These are phyloP conservation scores for Sarocladium kiliense DNA, from an alignment of 2,329 filamentous ascomycete genomes.

Conservation along the genomic window DNA sequence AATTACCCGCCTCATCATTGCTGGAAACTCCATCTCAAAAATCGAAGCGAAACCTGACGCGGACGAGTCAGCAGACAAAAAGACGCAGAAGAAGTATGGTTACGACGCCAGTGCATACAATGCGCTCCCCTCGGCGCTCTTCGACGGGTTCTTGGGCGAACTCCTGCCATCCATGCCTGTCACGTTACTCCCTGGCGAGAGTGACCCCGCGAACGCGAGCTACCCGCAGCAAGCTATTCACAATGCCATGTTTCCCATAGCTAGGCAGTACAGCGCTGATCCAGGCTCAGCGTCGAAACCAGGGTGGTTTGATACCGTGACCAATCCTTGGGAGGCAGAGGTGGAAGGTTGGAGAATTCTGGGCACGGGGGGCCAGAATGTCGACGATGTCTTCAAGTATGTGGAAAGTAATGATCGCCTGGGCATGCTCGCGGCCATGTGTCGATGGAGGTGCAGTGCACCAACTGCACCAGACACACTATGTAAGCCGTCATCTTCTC, in stretches of 20 bases:
- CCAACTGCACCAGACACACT: conserved; percentile 95
- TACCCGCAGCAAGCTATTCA: conserved; percentile 93
- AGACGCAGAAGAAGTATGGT: conserved; percentile 73
- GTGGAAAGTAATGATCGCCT: conserved; percentile 71
- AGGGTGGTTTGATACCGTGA: conserved; percentile 82
- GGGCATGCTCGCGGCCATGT: conserved; percentile 90
- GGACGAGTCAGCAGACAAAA: conserved; percentile 37
- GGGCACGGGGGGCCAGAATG: conserved; percentile 84
- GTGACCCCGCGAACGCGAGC: conserved; percentile 83
- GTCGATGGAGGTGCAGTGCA: conserved; percentile 84
- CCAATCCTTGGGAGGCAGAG: conserved; percentile 90
- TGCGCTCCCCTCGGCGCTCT: conserved; percentile 71
- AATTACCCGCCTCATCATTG: conserved; percentile 84
- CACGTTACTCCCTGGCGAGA: conserved; percentile 77
- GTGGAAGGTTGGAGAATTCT: conserved; percentile 85
- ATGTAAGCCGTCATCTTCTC: conserved; percentile 52
- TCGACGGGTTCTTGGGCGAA: conserved; percentile 77
- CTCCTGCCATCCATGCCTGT: conserved; percentile 83
- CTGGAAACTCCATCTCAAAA: conserved; percentile 85
- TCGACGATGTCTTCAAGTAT: conserved; percentile 92
- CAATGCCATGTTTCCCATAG: conserved; percentile 78
- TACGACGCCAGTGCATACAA: conserved; percentile 91
- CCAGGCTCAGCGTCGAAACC: conserved; percentile 36
- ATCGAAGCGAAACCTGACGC: conserved; percentile 32
- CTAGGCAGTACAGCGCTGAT: conserved; percentile 60